These are phyloP conservation scores for Lepraria neglecta DNA, from an alignment of 495 filamentous ascomycete species.

Conservation along the genomic window DNA sequence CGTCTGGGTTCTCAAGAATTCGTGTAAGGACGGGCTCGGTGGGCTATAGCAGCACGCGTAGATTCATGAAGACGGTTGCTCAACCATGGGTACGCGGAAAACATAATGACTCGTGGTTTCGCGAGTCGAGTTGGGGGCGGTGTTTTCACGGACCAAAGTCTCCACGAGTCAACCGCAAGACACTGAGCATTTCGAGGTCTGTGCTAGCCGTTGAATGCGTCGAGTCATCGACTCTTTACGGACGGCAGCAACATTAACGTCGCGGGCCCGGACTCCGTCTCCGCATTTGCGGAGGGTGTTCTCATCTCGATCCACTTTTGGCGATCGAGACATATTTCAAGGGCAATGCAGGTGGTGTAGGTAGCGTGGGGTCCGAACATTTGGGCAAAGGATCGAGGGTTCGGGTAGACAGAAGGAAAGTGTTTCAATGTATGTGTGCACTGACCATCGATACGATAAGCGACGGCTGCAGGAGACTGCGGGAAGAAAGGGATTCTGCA, in stretches of 20 bases:
- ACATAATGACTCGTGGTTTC: not conserved
- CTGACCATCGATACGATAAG: conserved; percentile 2
- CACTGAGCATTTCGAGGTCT: too few species aligned
- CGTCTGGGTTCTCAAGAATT: not conserved
- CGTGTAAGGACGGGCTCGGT: not conserved
- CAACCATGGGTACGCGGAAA: not conserved
- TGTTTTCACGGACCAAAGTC: too few species aligned
- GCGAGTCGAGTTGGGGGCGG: too few species aligned
- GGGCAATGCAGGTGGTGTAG: not conserved
- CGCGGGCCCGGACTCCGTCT: too few species aligned
- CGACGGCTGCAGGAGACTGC: not conserved
- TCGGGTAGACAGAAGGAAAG: not conserved
- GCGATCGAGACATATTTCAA: not conserved
- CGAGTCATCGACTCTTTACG: too few species aligned
- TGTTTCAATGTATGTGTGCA: conserved; percentile 1
- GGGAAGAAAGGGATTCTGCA: not conserved
- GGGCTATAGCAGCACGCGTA: conserved; percentile 7
- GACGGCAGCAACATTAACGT: too few species aligned
- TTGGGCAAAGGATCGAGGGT: too few species aligned
- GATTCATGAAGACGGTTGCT: not conserved
- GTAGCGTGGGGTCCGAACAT: conserved; percentile 1
- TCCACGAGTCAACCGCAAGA: too few species aligned
- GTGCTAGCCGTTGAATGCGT: too few species aligned
- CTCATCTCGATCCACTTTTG: not conserved
- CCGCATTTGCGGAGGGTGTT: too few species aligned